Conservation (phyloP, 148 eudicot genomes). For the Rhododendron simsii region DNA sequence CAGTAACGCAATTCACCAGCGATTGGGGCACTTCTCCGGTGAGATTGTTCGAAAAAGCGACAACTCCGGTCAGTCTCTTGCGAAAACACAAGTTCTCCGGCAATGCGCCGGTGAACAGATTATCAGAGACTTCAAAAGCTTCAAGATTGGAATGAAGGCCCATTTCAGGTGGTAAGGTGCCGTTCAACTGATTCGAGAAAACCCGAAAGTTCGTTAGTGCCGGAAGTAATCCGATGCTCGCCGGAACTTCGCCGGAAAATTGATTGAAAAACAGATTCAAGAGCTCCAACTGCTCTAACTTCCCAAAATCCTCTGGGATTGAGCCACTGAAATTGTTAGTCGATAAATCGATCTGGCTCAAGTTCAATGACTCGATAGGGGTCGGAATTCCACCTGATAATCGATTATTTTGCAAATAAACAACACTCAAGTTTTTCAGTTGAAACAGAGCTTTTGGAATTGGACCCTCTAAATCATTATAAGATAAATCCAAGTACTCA, state of each 20-base stretch:
- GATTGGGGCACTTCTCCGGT: slow-evolving; percentile 54
- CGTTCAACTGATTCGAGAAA: too few relatives aligned
- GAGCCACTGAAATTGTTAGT: slow-evolving; percentile 43
- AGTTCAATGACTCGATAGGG: too few relatives aligned
- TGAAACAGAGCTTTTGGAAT: slow-evolving; percentile 60
- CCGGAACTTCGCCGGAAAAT: too few relatives aligned
- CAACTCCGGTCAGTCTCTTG: slow-evolving; percentile 29
- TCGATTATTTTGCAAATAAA: too few relatives aligned
- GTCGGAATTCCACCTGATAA: slow-evolving; percentile 50
- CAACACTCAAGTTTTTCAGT: too few relatives aligned
- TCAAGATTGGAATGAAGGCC: too few relatives aligned
- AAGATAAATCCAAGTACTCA: slow-evolving; percentile 42
- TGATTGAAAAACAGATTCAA: slow-evolving; percentile 37
- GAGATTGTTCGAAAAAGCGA: slow-evolving; percentile 43
- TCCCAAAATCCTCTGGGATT: slow-evolving; percentile 37
- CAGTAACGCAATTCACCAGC: slow-evolving; percentile 30
- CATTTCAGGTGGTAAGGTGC: too few relatives aligned
- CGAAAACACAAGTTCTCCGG: slow-evolving; percentile 50
- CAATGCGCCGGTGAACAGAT: slow-evolving; percentile 46
- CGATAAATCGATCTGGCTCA: too few relatives aligned
- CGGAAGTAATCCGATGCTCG: too few relatives aligned
- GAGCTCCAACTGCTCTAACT: slow-evolving; percentile 22
- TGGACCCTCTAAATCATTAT: slow-evolving; percentile 39
- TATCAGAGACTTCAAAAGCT: too few relatives aligned
- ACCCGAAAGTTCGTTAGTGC: too few relatives aligned